A percentile compares a stretch with the other conserved stretches of the same genome.
These are phyloP conservation scores for Fabrea salina DNA, from an alignment of 169 alveolate species.

Conservation along the genomic window DNA sequence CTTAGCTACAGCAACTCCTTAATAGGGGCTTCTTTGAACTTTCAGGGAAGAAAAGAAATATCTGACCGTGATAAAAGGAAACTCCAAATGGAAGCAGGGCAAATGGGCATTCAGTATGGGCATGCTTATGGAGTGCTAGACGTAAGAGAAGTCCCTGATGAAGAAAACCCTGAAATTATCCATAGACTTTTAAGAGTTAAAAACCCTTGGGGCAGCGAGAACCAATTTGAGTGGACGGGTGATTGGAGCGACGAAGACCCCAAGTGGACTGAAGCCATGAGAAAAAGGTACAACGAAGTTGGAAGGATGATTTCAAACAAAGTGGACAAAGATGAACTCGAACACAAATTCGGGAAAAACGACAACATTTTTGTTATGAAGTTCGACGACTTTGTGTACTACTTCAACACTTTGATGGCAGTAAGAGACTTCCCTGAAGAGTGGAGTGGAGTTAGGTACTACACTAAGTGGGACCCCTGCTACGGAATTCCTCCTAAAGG, in stretches of 20 bases:
- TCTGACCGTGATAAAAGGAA: not conserved
- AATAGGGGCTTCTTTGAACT: constrained; percentile 22
- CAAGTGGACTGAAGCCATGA: constrained; percentile 74
- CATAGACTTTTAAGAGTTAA: constrained; percentile 62
- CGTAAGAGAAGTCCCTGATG: constrained; percentile 53
- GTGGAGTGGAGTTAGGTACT: constrained; percentile 64
- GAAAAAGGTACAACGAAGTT: constrained; percentile 63
- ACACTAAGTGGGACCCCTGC: constrained; percentile 71
- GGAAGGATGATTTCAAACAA: constrained; percentile 59
- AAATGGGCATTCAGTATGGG: constrained; percentile 64
- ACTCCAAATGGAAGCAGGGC: constrained; percentile 40
- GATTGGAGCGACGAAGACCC: constrained; percentile 76
- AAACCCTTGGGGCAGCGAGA: constrained; percentile 80
- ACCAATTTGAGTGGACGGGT: constrained; percentile 64
- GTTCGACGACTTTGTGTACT: constrained; percentile 58
- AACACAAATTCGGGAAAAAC: constrained; percentile 45
- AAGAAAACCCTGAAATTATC: constrained; percentile 33
- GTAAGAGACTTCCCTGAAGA: constrained; percentile 65
- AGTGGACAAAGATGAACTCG: constrained; percentile 77
- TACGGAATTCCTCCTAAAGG: constrained; percentile 40
- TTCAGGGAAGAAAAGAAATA: not conserved
- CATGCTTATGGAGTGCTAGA: constrained; percentile 75
- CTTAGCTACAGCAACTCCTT: not conserved
- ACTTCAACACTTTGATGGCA: constrained; percentile 68
- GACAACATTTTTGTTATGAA: constrained; percentile 31